These are phyloP conservation scores for Aspergillus mulundensis DNA, from an alignment of 495 filamentous ascomycete species.

Conservation along the genomic window DNA sequence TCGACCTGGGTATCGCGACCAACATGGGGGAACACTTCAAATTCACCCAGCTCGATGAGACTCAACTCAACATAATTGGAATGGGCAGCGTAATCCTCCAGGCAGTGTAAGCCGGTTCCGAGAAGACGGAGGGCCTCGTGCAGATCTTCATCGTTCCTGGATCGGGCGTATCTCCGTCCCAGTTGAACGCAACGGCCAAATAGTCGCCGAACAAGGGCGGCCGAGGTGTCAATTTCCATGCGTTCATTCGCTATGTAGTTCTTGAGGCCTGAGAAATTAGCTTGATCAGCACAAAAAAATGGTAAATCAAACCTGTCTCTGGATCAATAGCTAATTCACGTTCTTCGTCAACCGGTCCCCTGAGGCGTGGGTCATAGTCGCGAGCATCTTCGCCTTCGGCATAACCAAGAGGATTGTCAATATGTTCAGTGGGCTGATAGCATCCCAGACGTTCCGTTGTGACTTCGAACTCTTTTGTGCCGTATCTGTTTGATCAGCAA, in stretches of 20 bases:
- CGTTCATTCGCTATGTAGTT: slow-evolving; percentile 86
- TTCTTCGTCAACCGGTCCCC: slow-evolving; percentile 74
- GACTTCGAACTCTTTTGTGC: slow-evolving; percentile 88
- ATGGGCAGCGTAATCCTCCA: slow-evolving; percentile 92
- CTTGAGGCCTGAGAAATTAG: slow-evolving; percentile 59
- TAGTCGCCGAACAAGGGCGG: slow-evolving; percentile 65
- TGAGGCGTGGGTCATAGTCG: slow-evolving; percentile 72
- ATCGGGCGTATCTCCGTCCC: slow-evolving; percentile 62
- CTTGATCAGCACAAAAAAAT: neutral
- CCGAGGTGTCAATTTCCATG: slow-evolving; percentile 68
- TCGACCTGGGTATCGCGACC: slow-evolving; percentile 63
- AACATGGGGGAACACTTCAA: slow-evolving; percentile 77
- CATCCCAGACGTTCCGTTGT: slow-evolving; percentile 82
- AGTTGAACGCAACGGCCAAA: slow-evolving; percentile 69
- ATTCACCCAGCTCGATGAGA: slow-evolving; percentile 78
- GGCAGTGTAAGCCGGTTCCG: slow-evolving; percentile 81
- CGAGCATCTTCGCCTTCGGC: slow-evolving; percentile 82
- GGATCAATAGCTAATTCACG: slow-evolving; percentile 73
- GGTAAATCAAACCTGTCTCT: slow-evolving; percentile 44
- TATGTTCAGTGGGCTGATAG: slow-evolving; percentile 85
- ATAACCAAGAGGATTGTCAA: slow-evolving; percentile 77
- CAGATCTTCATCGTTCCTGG: slow-evolving; percentile 63
- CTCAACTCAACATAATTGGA: slow-evolving; percentile 87
- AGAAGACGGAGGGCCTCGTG: slow-evolving; percentile 81
- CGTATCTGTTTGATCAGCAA: slow-evolving; percentile 51